Base-by-base conservation (phyloP, 148 eudicot genomes). In the Salicornia ramosissima region DNA sequence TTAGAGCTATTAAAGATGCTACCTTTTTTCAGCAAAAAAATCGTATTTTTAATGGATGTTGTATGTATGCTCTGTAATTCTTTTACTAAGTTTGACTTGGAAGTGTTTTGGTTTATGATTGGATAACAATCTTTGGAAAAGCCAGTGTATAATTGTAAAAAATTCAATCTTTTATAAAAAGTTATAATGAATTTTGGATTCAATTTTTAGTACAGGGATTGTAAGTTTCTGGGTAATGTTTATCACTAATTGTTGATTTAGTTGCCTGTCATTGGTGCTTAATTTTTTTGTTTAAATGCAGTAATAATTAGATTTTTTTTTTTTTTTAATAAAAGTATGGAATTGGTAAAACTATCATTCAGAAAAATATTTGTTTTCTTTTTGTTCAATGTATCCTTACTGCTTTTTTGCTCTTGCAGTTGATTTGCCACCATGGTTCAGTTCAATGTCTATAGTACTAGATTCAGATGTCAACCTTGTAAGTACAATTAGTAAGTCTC, bases 361-460 rank as follows among this genome's bases (percentile, higher is more conserved):
- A 63, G 33, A 46, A 26, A 3, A 22, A 0, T 21, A 28, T n/a
- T 67, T 42, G 54, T 6, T 36, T 36, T 36, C 1, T 75, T 21
- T 40, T 47, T 34, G 31, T 36, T 21, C 0, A 15, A 8, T 24
- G 2, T 47, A 39, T 47, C 66, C 70, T 78, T 31, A 54, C 47
- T 64, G 64, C 53, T 12, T 69, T 34, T 45, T 39, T 51, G 31
- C 25, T 56, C 52, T 76, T 86, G 89, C 97, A 94, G 97, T 90
- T 75, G 97, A 90, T 69, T 72, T 94, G 76, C 98, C 98, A 26
- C 86, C 84, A 64, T 88, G 88, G 88, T 94, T 94, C 82, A 84
- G 90, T 80, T 88, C 90, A 25, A 39, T 94, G 84, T 85, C 88
- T 52, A 67, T 90, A 16, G 73, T 83, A 21, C 67, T 94, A 73